phyloP scores from a whole-genome alignment of 2,329 filamentous ascomycete genomes.

The Colletotrichum sp. region DNA sequence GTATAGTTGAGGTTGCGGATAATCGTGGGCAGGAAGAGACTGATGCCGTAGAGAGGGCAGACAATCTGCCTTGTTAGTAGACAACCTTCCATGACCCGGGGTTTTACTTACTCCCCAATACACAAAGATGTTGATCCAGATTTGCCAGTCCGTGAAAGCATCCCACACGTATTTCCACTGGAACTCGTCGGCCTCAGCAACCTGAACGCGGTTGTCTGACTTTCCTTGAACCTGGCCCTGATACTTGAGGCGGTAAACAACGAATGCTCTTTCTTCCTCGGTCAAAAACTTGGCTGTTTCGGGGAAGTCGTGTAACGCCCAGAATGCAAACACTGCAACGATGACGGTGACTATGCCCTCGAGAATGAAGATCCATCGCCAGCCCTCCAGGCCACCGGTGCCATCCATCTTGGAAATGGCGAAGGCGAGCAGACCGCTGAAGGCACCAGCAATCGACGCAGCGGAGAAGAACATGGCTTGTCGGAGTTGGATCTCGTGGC shows the following conservation, averaged over 20 bases:
- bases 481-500: slow-evolving; percentile 59
- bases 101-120: slow-evolving; percentile 63
- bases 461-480: slow-evolving; percentile 83
- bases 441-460: slow-evolving; percentile 79
- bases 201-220: slow-evolving; percentile 26
- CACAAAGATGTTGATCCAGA: slow-evolving; percentile 64
- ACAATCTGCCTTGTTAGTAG: slow-evolving; percentile 41
- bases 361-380: slow-evolving; percentile 72
- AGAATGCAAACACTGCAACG: slow-evolving; percentile 71
- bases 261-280: slow-evolving; percentile 71
- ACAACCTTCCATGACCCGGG: fast-evolving
- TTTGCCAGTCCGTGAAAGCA: slow-evolving; percentile 82
- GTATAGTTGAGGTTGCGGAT: slow-evolving; percentile 64
- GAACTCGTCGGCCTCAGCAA: slow-evolving; percentile 76
- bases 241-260: slow-evolving; percentile 71
- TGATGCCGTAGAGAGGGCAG: slow-evolving; percentile 61
- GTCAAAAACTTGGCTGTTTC: slow-evolving; percentile 78
- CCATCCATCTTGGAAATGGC: slow-evolving; percentile 75
- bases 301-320: slow-evolving; percentile 80
- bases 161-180: slow-evolving; percentile 76
- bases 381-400: slow-evolving; percentile 61
- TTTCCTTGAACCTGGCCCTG: slow-evolving; percentile 52
- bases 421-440: slow-evolving; percentile 74
- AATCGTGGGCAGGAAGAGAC: slow-evolving; percentile 68
- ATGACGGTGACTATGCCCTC: slow-evolving; percentile 74